Evolutionary conservation across 345 rosid genomes (phyloP).

Genomic region (Brassica juncea): DNA sequence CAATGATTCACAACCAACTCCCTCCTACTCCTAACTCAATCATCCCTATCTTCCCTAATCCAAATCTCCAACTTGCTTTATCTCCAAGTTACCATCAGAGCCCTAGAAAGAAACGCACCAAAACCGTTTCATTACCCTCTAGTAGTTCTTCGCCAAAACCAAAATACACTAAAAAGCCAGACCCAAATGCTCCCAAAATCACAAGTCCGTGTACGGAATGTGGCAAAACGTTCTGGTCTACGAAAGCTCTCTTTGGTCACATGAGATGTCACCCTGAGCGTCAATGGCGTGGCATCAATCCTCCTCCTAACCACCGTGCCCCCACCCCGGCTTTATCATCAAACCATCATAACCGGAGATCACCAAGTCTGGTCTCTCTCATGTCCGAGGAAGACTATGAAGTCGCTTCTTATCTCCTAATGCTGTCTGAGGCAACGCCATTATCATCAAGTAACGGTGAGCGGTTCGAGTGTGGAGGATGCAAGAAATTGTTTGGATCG

Average conservation of each 20-base stretch:
- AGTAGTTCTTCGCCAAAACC: conserved; percentile 35
- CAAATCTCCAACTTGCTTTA: conserved; percentile 37
- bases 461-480: conserved; percentile 70
- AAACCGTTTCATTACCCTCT: conserved; percentile 25
- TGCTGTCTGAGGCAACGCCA: conserved; percentile 47
- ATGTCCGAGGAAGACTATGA: conserved; percentile 71
- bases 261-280: conserved; percentile 97
- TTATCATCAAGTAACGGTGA: conserved; percentile 19
- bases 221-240: conserved; percentile 85
- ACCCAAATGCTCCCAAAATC: conserved; percentile 71
- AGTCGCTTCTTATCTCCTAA: conserved; percentile 64
- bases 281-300: conserved; percentile 77
- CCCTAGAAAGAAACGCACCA: conserved; percentile 57
- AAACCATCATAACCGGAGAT: conserved; percentile 5
- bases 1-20: conserved; percentile 33
- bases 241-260: conserved; percentile 93
- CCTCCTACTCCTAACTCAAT: conserved; percentile 9
- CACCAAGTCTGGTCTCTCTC: conserved; percentile 7
- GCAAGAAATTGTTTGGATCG: conserved; percentile 82
- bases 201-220: conserved; percentile 89
- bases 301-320: conserved; percentile 54
- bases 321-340: conserved; percentile 31
- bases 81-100: conserved; percentile 37
- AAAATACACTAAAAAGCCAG: conserved; percentile 60
- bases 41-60: conserved; percentile 20